A percentile compares a stretch with the other conserved stretches of the same genome.
Conservation (phyloP, 2,329 filamentous ascomycete genomes). For the Chaetomiaceae sp. region DNA sequence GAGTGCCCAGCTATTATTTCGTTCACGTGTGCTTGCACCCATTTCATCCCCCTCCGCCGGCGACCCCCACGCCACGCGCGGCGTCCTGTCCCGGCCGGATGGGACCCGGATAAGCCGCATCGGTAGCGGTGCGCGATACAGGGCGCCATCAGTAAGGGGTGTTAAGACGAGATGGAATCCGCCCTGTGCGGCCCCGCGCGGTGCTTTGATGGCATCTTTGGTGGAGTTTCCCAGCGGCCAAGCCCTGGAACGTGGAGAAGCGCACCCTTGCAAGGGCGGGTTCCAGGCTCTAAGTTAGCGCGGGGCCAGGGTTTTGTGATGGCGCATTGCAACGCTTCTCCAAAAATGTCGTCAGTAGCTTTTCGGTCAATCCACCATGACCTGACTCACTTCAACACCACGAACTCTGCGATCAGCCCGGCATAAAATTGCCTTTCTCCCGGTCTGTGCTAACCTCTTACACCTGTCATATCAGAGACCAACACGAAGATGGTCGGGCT, state of each 20-base stretch:
- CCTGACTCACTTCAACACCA: background rate
- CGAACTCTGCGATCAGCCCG: background rate
- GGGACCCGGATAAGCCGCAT: background rate
- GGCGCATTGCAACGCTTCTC: background rate
- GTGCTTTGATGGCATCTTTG: constrained; percentile 5
- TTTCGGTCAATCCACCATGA: background rate
- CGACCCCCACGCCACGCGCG: constrained; percentile 13
- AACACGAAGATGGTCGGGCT: constrained; percentile 18
- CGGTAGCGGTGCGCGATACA: background rate
- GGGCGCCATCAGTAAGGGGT: background rate
- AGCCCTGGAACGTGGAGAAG: constrained; percentile 16
- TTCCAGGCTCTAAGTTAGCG: constrained; percentile 15
- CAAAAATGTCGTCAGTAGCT: constrained; percentile 18
- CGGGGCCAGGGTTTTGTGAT: constrained; percentile 2
- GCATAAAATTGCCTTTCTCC: background rate
- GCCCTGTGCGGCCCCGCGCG: constrained; percentile 14
- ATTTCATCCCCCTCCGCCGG: constrained; percentile 2
- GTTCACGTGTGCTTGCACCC: background rate
- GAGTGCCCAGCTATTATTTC: constrained; percentile 14
- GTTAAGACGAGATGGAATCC: background rate
- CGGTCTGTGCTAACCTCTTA: background rate
- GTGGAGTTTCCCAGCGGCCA: constrained; percentile 9
- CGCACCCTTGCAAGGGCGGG: constrained; percentile 7
- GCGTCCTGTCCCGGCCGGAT: constrained; percentile 4
- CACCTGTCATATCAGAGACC: background rate